These are phyloP conservation scores for Cyclotella kingstonii DNA, from an alignment of 108 stramenopile genomes.

Conservation along the genomic window DNA sequence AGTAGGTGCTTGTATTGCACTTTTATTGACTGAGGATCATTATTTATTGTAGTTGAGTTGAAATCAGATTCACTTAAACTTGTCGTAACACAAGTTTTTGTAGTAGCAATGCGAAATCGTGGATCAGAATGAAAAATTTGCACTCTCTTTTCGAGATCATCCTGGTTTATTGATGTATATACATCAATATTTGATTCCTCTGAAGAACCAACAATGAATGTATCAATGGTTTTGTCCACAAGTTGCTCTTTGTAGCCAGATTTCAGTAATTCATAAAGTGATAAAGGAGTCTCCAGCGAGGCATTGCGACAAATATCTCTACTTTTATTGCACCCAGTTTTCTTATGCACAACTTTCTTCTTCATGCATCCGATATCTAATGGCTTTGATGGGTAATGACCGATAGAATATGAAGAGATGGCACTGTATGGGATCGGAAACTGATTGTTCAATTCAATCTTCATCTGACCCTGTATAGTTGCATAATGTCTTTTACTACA, in stretches of 20 bases:
- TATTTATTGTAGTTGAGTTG: no score
- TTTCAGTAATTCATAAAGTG: not conserved
- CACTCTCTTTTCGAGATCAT: not conserved
- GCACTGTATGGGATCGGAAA: slow-evolving; percentile 36
- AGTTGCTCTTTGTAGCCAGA: not conserved
- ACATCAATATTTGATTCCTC: not conserved
- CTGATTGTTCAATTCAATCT: slow-evolving; percentile 20
- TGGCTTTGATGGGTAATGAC: not conserved
- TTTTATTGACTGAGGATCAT: not conserved
- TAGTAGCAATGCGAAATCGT: not conserved
- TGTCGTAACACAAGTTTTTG: not conserved
- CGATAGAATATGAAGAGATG: slow-evolving; percentile 10
- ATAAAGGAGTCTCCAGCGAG: not conserved
- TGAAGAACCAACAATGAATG: not conserved
- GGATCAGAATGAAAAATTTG: not conserved
- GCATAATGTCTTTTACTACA: not conserved
- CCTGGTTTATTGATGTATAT: slow-evolving; percentile 7
- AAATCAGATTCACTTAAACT: not conserved
- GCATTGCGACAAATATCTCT: no score
- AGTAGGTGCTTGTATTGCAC: not conserved
- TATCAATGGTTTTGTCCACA: not conserved
- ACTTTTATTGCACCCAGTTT: no score
- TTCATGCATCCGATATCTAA: not conserved
- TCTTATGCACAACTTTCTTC: slow-evolving; percentile 3
- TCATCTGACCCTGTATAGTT: not conserved